These are phyloP conservation scores for Nakaseomyces bracarensis DNA, from an alignment of 1,139 yeast genomes.

Conservation along the genomic window DNA sequence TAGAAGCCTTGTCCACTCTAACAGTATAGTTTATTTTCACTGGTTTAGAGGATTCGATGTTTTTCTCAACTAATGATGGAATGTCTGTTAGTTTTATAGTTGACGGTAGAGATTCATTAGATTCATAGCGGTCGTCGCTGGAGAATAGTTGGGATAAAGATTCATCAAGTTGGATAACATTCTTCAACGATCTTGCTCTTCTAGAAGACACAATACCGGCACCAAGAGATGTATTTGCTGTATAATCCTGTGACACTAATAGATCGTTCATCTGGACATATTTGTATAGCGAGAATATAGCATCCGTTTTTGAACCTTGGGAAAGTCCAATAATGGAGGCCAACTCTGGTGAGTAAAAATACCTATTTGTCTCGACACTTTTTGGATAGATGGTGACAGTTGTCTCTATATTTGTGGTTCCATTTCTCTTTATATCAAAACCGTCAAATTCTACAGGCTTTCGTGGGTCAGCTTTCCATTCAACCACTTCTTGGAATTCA, in stretches of 20 bases:
- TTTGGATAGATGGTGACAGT: slow-evolving; percentile 69
- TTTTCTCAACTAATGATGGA: slow-evolving; percentile 34
- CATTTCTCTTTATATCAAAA: slow-evolving; percentile 67
- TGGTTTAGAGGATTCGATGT: slow-evolving; percentile 61
- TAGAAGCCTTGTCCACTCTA: slow-evolving; percentile 60
- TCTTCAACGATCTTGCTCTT: not conserved
- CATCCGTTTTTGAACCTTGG: slow-evolving; percentile 74
- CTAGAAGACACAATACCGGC: not conserved
- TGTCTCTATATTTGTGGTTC: slow-evolving; percentile 50
- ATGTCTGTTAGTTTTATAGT: slow-evolving; percentile 7
- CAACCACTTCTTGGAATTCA: slow-evolving; percentile 34
- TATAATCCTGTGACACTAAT: slow-evolving; percentile 1
- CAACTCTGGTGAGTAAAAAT: slow-evolving; percentile 48
- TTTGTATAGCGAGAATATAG: slow-evolving; percentile 72
- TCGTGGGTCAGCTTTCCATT: slow-evolving; percentile 51
- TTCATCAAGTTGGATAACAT: not conserved
- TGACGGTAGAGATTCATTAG: slow-evolving; percentile 17
- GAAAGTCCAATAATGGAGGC: slow-evolving; percentile 57
- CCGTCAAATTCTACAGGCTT: slow-evolving; percentile 62
- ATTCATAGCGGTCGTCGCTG: not conserved
- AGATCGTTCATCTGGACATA: slow-evolving; percentile 35
- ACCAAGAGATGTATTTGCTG: not conserved
- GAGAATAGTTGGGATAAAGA: not conserved
- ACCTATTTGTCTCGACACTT: slow-evolving; percentile 18
- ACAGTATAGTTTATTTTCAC: slow-evolving; percentile 60